Evolutionary conservation across 495 filamentous ascomycete species (phyloP).

Genomic region (Podospora sp.): DNA sequence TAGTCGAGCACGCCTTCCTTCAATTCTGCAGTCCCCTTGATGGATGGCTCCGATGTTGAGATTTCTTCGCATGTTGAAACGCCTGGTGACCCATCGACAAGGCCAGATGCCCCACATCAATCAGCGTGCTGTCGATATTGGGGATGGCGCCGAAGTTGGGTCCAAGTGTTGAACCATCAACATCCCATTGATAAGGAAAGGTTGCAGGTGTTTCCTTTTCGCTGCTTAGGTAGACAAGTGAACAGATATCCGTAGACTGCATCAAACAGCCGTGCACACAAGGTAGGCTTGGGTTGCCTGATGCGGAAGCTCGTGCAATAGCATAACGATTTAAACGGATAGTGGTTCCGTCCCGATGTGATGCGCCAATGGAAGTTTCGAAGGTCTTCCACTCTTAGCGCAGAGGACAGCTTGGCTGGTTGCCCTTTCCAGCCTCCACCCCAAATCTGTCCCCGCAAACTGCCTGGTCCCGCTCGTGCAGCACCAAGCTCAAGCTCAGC

Average conservation of each 20-base stretch:
- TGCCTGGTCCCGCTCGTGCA: constrained; percentile 23
- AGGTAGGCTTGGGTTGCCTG: neutral
- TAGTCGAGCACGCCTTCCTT: neutral
- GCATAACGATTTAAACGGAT: constrained; percentile 23
- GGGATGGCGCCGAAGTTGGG: neutral
- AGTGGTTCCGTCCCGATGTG: constrained; percentile 6
- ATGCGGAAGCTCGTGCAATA: constrained; percentile 6
- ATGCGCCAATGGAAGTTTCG: constrained; percentile 31
- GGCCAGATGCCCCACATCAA: neutral
- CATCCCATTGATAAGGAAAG: neutral
- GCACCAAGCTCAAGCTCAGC: constrained; percentile 24
- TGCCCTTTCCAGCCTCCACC: constrained; percentile 21
- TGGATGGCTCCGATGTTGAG: neutral
- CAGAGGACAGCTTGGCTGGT: constrained; percentile 19
- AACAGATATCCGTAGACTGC: neutral
- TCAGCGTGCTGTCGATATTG: neutral
- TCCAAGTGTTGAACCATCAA: neutral
- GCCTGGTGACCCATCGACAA: neutral
- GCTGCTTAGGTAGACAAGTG: neutral
- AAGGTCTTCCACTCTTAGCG: constrained; percentile 27
- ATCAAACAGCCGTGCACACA: neutral
- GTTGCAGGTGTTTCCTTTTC: neutral
- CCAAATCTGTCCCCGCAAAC: constrained; percentile 30
- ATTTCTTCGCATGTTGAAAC: neutral
- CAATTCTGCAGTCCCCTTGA: neutral